Evolutionary conservation across 176 grass and related monocot genomes (phyloP).

Genomic region (Alloteropsis semialata): DNA sequence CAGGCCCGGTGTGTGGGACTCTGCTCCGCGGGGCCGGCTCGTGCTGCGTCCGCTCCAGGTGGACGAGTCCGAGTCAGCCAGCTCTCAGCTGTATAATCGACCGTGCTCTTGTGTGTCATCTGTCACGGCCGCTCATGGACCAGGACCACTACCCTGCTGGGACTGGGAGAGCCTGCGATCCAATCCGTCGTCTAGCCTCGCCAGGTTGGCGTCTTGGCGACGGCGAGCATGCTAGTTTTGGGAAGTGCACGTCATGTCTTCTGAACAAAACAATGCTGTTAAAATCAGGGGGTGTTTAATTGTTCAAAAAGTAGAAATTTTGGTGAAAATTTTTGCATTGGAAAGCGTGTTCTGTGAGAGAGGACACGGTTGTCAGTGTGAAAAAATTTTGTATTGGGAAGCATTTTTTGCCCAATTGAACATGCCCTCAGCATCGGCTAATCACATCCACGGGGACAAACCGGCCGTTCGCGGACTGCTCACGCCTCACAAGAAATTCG

Average conservation of each 20-base stretch:
- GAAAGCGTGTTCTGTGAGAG: no score
- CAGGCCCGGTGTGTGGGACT: no score
- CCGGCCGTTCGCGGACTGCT: neutral
- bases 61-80: neutral
- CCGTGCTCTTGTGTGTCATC: neutral
- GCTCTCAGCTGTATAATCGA: neutral
- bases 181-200: neutral
- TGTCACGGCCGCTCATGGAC: no score
- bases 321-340: no score
- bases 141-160: neutral
- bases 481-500: neutral
- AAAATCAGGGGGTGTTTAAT: no score
- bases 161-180: neutral
- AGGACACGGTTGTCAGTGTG: no score
- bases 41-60: no score
- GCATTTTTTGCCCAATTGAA: no score
- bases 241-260: neutral
- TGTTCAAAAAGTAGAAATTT: no score
- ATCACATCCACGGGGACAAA: neutral
- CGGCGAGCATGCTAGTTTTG: neutral
- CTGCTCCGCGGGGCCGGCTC: no score
- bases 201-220: no score
- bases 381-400: no score
- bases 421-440: neutral
- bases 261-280: neutral